Conservation (phyloP, 2,329 filamentous ascomycete genomes). For the Neofusicoccum sp. region DNA sequence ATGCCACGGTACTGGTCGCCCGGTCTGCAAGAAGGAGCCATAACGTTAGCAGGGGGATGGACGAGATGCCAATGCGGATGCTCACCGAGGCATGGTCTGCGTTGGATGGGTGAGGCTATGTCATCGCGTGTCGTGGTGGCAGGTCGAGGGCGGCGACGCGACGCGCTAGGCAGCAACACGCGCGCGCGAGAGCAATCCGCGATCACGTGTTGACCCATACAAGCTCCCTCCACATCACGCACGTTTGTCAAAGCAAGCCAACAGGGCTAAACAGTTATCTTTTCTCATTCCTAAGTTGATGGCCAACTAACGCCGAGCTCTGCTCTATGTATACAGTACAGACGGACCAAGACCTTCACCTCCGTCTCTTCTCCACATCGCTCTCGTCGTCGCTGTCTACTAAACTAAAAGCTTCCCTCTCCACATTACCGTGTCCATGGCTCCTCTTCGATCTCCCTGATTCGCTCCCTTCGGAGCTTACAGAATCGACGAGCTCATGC, state of each 20-base stretch:
- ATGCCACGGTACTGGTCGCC: conserved; percentile 40
- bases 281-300: neutral
- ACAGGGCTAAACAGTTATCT: too few species aligned
- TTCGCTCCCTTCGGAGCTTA: conserved; percentile 27
- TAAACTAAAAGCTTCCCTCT: conserved; percentile 26
- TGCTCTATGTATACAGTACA: conserved; percentile 6
- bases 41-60: conserved; percentile 22
- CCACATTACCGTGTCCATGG: conserved; percentile 31
- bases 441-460: conserved; percentile 24
- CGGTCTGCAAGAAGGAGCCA: conserved; percentile 26
- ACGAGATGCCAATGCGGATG: too few species aligned
- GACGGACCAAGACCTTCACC: neutral
- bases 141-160: neutral
- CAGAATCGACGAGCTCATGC: conserved; percentile 57
- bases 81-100: conserved; percentile 10
- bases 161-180: conserved; percentile 6
- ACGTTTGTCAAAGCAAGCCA: neutral
- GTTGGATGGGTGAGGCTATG: neutral
- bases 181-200: neutral
- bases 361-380: conserved; percentile 12
- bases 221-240: neutral
- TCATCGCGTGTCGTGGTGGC: conserved; percentile 5
- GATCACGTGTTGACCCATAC: neutral
- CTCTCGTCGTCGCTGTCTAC: conserved; percentile 16
- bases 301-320: neutral